Evolutionary conservation across 495 filamentous ascomycete species (phyloP).

Genomic region (Tetracladium setigerum): DNA sequence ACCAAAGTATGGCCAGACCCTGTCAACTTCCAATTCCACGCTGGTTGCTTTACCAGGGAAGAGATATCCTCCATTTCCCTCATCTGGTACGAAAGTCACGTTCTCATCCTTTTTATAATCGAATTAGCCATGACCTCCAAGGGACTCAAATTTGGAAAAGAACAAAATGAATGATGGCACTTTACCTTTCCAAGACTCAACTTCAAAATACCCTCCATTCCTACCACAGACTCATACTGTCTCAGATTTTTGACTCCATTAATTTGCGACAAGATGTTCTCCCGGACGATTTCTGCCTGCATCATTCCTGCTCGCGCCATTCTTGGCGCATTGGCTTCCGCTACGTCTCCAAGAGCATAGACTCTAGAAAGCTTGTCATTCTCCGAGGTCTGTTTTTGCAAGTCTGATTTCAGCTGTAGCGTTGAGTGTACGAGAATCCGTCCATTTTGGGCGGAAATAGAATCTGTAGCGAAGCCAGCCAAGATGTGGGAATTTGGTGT

Average conservation of each 20-base stretch:
- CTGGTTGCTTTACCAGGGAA: not conserved
- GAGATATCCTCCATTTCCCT: slow-evolving; percentile 4
- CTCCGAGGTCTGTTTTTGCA: slow-evolving; percentile 2
- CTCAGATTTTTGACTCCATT: slow-evolving; percentile 8
- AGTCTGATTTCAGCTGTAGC: slow-evolving; percentile 43
- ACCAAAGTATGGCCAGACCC: slow-evolving; percentile 3
- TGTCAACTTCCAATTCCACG: slow-evolving; percentile 6
- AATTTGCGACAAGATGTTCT: slow-evolving; percentile 46
- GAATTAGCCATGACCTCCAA: not conserved
- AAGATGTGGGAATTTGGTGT: slow-evolving; percentile 47
- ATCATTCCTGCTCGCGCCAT: slow-evolving; percentile 43
- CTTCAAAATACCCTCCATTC: slow-evolving; percentile 6
- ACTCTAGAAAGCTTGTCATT: slow-evolving; percentile 20
- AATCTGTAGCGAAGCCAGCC: slow-evolving; percentile 29
- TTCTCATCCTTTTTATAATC: not conserved
- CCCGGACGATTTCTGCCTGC: slow-evolving; percentile 44
- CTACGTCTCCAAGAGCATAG: slow-evolving; percentile 56
- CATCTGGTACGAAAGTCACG: slow-evolving; percentile 1
- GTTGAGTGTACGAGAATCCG: slow-evolving; percentile 47
- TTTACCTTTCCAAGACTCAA: slow-evolving; percentile 13
- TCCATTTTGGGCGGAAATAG: slow-evolving; percentile 40
- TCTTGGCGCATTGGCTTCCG: slow-evolving; percentile 46
- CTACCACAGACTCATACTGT: not conserved
- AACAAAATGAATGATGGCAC: not conserved
- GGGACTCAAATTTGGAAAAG: not conserved